A percentile compares a stretch with the other conserved stretches of the same genome.
These are phyloP conservation scores for Athelia sp. DNA, from an alignment of 1,284 basidiomycete genomes.

Conservation along the genomic window DNA sequence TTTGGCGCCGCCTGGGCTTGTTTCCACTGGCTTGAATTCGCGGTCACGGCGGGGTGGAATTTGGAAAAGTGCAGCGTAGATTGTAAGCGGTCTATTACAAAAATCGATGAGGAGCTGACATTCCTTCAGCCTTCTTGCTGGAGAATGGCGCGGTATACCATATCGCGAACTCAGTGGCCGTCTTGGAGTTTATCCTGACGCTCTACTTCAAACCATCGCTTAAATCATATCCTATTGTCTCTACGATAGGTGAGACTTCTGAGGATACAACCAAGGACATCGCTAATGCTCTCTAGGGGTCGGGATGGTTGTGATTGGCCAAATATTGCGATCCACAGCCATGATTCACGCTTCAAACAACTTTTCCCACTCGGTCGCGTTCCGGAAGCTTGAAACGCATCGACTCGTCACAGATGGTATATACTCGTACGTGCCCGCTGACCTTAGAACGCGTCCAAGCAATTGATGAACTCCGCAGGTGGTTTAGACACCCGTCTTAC, in stretches of 20 bases:
- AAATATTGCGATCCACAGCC: slow-evolving; percentile 78
- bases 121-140: slow-evolving; percentile 79
- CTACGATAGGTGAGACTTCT: slow-evolving; percentile 45
- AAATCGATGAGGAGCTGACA: no score
- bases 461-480: slow-evolving; percentile 38
- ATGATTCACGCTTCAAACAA: slow-evolving; percentile 95
- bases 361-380: slow-evolving; percentile 88
- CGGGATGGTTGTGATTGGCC: slow-evolving; percentile 62
- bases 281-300: slow-evolving; percentile 43
- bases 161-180: slow-evolving; percentile 74
- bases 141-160: slow-evolving; percentile 90
- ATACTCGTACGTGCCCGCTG: slow-evolving; percentile 60
- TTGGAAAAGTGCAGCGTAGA: slow-evolving; percentile 88
- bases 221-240: slow-evolving; percentile 52
- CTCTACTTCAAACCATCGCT: slow-evolving; percentile 60
- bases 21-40: slow-evolving; percentile 95
- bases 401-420: slow-evolving; percentile 83
- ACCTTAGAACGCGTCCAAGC: not conserved
- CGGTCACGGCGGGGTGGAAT: slow-evolving; percentile 95
- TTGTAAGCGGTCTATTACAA: slow-evolving; percentile 66
- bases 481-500: slow-evolving; percentile 94
- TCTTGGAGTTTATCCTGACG: slow-evolving; percentile 78
- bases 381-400: slow-evolving; percentile 69
- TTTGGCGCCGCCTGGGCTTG: slow-evolving; percentile 77
- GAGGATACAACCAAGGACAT: not conserved